Evolutionary conservation across 140 eudicot genomes (phyloP).

Genomic region (Senecio squalidus): DNA sequence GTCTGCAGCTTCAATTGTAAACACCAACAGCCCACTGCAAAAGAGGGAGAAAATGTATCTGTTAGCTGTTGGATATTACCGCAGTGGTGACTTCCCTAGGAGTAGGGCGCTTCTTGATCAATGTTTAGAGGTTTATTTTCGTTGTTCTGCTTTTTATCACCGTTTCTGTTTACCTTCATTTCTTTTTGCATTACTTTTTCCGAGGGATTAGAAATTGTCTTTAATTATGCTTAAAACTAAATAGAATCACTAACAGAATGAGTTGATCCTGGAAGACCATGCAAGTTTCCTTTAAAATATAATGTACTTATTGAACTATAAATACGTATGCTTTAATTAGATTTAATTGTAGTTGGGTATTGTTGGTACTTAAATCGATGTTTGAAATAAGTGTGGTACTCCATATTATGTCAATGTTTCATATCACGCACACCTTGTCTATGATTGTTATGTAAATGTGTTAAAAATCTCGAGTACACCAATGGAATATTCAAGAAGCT

Average conservation of each 20-base stretch:
- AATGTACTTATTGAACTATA: too few relatives aligned
- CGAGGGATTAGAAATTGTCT: too few relatives aligned
- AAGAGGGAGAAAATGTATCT: slow-evolving; percentile 60
- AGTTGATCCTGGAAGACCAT: too few relatives aligned
- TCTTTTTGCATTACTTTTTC: neutral
- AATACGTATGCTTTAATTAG: too few relatives aligned
- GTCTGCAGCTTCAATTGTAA: slow-evolving; percentile 49
- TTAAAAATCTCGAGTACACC: neutral
- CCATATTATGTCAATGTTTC: neutral
- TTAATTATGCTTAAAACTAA: too few relatives aligned
- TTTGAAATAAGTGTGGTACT: too few relatives aligned
- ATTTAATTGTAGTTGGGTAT: too few relatives aligned
- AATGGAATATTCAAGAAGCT: neutral
- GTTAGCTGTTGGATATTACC: slow-evolving; percentile 61
- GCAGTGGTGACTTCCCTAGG: slow-evolving; percentile 53
- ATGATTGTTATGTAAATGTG: neutral
- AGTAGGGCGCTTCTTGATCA: slow-evolving; percentile 58
- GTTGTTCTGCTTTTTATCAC: neutral
- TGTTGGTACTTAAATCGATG: too few relatives aligned
- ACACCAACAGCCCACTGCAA: slow-evolving; percentile 46
- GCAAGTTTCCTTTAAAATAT: too few relatives aligned
- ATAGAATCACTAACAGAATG: too few relatives aligned
- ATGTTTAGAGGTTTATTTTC: slow-evolving; percentile 52
- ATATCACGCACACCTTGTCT: neutral
- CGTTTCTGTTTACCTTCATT: neutral